Percentiles rank a stretch among this genome's conserved stretches.
These are phyloP conservation scores for Linnemannia schmuckeri DNA, from an alignment of 192 early-diverging fungal species.

Conservation along the genomic window DNA sequence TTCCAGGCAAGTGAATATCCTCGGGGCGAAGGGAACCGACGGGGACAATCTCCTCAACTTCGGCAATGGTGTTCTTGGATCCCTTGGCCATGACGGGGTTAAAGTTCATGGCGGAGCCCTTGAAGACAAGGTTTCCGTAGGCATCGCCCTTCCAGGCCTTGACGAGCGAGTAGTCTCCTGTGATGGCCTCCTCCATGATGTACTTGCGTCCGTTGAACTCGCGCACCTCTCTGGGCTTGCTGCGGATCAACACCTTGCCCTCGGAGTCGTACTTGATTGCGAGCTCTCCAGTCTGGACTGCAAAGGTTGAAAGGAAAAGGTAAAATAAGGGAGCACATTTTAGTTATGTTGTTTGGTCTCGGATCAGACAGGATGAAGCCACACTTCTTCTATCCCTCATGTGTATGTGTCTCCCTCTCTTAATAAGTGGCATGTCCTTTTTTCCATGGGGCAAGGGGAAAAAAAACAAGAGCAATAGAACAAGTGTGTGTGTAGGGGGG, in stretches of 20 bases:
- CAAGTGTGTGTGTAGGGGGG: too few species aligned
- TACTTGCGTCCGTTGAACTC: conserved; percentile 75
- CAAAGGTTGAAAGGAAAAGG: neutral
- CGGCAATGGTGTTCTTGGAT: conserved; percentile 81
- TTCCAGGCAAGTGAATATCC: conserved; percentile 81
- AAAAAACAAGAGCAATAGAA: neutral
- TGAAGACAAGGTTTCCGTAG: conserved; percentile 82
- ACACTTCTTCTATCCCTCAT: neutral
- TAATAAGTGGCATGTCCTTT: neutral
- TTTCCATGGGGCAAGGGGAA: neutral
- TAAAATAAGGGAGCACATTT: neutral
- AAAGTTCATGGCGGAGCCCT: conserved; percentile 80
- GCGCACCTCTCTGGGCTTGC: conserved; percentile 75
- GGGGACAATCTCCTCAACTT: conserved; percentile 84
- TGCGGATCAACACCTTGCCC: conserved; percentile 66
- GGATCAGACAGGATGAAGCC: neutral
- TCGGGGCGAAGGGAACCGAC: conserved; percentile 75
- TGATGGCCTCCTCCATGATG: conserved; percentile 84
- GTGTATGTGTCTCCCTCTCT: neutral
- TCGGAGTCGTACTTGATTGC: conserved; percentile 79
- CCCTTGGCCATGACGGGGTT: conserved; percentile 83
- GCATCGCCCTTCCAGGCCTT: conserved; percentile 91
- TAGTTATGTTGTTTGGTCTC: neutral
- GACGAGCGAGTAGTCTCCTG: conserved; percentile 80
- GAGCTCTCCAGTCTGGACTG: conserved; percentile 77